Percentiles rank a stretch among this genome's conserved stretches.
These are phyloP conservation scores for Euphorbia lathyris DNA, from an alignment of 345 rosid genomes.

Conservation along the genomic window DNA sequence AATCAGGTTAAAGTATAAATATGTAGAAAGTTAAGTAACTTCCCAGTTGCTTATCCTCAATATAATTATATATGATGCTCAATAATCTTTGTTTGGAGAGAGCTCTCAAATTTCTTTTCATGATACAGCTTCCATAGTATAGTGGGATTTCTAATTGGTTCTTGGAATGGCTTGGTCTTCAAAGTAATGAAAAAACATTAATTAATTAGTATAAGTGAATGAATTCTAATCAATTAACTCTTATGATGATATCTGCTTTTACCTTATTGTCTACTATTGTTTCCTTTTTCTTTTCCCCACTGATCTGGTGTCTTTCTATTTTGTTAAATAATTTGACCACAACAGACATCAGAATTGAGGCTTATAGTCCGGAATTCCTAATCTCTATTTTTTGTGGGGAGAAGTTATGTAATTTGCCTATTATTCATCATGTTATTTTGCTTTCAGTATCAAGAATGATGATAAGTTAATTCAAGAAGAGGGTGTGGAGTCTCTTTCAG, in stretches of 20 bases:
- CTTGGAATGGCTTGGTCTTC: background rate
- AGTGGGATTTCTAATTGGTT: background rate
- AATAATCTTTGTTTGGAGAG: background rate
- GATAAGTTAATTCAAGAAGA: no score
- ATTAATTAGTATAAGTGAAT: background rate
- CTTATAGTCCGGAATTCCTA: no score
- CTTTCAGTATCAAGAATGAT: no score
- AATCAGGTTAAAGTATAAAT: no score
- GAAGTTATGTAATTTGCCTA: no score
- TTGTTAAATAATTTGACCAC: no score
- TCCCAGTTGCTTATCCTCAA: background rate
- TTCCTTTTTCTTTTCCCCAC: background rate
- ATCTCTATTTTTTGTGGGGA: no score
- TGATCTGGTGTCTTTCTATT: slow-evolving; percentile 5
- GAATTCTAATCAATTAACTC: background rate
- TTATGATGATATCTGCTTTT: background rate
- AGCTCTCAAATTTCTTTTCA: background rate
- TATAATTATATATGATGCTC: background rate
- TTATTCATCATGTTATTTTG: no score
- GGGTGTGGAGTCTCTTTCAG: slow-evolving; percentile 90
- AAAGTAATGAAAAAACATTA: background rate
- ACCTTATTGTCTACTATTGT: background rate
- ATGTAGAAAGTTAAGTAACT: no score
- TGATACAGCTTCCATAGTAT: background rate
- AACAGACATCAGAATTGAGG: no score